A percentile compares a stretch with the other conserved stretches of the same genome.
These are phyloP conservation scores for Stemphylium lycopersici DNA, from an alignment of 2,329 filamentous ascomycete species.

Conservation along the genomic window DNA sequence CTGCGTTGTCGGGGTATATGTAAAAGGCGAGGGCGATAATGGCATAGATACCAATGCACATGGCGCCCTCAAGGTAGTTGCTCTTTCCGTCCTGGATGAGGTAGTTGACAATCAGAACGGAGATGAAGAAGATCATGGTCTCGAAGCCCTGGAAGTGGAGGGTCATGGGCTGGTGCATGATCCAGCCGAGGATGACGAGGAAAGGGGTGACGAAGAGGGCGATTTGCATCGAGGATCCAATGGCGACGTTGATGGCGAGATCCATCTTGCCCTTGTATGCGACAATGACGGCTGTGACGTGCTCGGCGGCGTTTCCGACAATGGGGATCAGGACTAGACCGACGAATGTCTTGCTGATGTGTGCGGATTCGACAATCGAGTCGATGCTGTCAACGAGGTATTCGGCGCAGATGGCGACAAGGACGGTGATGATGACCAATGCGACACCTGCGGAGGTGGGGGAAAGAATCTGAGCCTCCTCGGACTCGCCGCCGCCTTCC, in stretches of 20 bases:
- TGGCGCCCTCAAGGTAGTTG: slow-evolving; percentile 83
- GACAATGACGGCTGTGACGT: slow-evolving; percentile 61
- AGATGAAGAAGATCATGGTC: slow-evolving; percentile 84
- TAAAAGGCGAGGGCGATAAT: slow-evolving; percentile 67
- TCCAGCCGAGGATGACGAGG: slow-evolving; percentile 63
- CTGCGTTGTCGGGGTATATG: slow-evolving; percentile 63
- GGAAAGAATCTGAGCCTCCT: slow-evolving; percentile 51
- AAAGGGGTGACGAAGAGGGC: slow-evolving; percentile 64
- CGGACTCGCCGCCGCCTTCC: slow-evolving; percentile 39
- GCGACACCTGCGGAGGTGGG: slow-evolving; percentile 54
- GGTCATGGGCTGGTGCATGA: slow-evolving; percentile 61
- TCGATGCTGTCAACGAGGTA: slow-evolving; percentile 63
- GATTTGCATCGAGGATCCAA: slow-evolving; percentile 62
- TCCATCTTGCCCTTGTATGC: slow-evolving; percentile 65
- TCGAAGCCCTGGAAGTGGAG: slow-evolving; percentile 89
- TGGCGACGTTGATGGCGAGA: slow-evolving; percentile 61
- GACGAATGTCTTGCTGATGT: slow-evolving; percentile 63
- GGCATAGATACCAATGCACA: slow-evolving; percentile 61
- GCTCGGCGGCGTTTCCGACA: slow-evolving; percentile 63
- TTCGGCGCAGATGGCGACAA: slow-evolving; percentile 60
- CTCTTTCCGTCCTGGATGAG: slow-evolving; percentile 82
- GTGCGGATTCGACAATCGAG: slow-evolving; percentile 57
- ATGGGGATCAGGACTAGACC: slow-evolving; percentile 63
- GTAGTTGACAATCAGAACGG: slow-evolving; percentile 86
- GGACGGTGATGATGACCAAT: slow-evolving; percentile 56